A percentile compares a stretch with the other conserved stretches of the same genome.
phyloP scores from a whole-genome alignment of 2,329 filamentous ascomycete genomes.

The Didymella sp. region DNA sequence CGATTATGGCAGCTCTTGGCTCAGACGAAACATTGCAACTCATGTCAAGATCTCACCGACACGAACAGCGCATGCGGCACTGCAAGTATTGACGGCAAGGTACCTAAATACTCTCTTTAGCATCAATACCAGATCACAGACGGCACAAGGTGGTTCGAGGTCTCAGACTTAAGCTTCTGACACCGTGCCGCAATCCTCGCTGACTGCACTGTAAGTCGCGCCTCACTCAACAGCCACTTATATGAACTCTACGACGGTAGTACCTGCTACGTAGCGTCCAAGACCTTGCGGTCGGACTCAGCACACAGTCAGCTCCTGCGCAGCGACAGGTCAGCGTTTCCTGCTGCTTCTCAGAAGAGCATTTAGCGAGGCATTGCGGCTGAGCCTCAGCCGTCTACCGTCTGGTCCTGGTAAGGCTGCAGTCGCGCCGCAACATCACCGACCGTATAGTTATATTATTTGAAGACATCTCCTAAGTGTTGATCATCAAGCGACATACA shows the following conservation, averaged over 20 bases:
- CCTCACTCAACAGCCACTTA: neutral
- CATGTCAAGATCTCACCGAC: neutral
- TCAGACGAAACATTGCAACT: neutral
- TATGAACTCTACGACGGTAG: neutral
- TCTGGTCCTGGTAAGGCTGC: neutral
- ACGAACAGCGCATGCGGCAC: neutral
- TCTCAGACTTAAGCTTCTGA: slow-evolving; percentile 5
- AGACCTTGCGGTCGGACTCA: slow-evolving; percentile 3
- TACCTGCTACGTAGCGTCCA: neutral
- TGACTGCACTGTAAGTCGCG: neutral
- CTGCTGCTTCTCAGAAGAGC: neutral
- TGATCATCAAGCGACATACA: neutral
- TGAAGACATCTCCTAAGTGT: neutral
- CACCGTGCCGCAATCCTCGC: slow-evolving; percentile 10
- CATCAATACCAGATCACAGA: neutral
- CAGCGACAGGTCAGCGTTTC: slow-evolving; percentile 5
- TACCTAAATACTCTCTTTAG: neutral
- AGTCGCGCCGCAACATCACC: slow-evolving; percentile 10
- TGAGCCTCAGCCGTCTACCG: slow-evolving; percentile 13
- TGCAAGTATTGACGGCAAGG: neutral
- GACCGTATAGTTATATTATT: slow-evolving; percentile 4
- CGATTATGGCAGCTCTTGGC: neutral
- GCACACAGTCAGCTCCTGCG: slow-evolving; percentile 2
- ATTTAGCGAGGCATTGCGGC: slow-evolving; percentile 17
- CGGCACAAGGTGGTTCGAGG: neutral